A percentile compares a stretch with the other conserved stretches of the same genome.
phyloP scores from a whole-genome alignment of 352 stramenopile species.

The Phytophthora sp. region DNA sequence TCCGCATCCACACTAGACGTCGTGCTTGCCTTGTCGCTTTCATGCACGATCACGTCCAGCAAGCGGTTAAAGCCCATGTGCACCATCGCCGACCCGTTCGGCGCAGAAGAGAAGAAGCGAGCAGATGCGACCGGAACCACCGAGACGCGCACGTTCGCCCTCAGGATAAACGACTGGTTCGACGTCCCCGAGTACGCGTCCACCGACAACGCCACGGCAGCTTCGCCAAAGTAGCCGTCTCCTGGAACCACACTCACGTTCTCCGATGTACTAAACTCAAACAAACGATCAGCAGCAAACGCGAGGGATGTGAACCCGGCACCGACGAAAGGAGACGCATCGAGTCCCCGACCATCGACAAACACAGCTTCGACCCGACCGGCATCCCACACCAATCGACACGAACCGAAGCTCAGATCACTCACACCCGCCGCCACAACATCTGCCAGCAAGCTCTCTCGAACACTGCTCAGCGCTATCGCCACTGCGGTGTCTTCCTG shows the following conservation, averaged over 20 bases:
- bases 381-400: slow-evolving; percentile 15
- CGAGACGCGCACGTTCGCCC: slow-evolving; percentile 18
- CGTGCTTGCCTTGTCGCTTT: slow-evolving; percentile 6
- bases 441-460: slow-evolving; percentile 9
- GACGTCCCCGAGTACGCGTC: background rate
- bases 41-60: slow-evolving; percentile 20
- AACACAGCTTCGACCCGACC: slow-evolving; percentile 14
- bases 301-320: slow-evolving; percentile 6
- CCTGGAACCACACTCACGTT: slow-evolving; percentile 18
- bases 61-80: slow-evolving; percentile 28
- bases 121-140: slow-evolving; percentile 14
- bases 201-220: slow-evolving; percentile 9
- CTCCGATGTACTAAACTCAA: slow-evolving; percentile 7
- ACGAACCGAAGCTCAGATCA: slow-evolving; percentile 13
- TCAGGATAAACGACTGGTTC: slow-evolving; percentile 11
- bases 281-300: slow-evolving; percentile 10
- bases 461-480: slow-evolving; percentile 11
- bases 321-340: background rate
- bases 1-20: background rate
- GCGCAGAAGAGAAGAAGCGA: slow-evolving; percentile 17
- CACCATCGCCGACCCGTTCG: slow-evolving; percentile 16
- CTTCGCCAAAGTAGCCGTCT: slow-evolving; percentile 20
- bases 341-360: slow-evolving; percentile 12
- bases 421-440: background rate
- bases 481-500: slow-evolving; percentile 11